These are phyloP conservation scores for Cyanidioschyzon merolae DNA, from an alignment of 23 red algal genomes.

Conservation along the genomic window DNA sequence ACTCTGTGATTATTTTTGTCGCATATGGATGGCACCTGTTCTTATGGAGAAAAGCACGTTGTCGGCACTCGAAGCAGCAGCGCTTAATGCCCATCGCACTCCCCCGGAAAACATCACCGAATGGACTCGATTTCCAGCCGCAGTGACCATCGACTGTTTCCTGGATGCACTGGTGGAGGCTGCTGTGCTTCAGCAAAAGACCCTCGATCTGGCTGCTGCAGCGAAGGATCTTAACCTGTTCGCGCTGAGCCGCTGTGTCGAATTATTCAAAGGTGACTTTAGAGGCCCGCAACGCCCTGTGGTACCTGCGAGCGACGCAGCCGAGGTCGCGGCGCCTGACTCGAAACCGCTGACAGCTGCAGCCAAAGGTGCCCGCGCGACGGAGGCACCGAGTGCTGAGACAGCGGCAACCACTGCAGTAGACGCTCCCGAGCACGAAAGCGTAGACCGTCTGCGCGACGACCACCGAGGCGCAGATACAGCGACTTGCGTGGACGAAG, in stretches of 20 bases:
- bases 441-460: background rate
- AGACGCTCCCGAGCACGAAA: background rate
- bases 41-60: background rate
- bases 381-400: background rate
- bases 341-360: background rate
- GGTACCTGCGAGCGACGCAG: background rate
- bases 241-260: background rate
- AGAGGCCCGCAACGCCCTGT: background rate
- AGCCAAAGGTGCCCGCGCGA: background rate
- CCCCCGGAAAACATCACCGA: background rate
- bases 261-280: background rate
- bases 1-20: background rate
- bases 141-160: background rate
- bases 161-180: constrained; percentile 13
- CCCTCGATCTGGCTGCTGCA: background rate
- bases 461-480: background rate
- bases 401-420: background rate
- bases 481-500: background rate
- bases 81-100: background rate
- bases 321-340: background rate
- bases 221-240: background rate
- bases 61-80: background rate
- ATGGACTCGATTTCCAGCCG: constrained; percentile 1
- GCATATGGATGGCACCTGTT: background rate
- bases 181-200: background rate